Evolutionary conservation across 108 stramenopile genomes (phyloP), one percentile per base, ranked within the genome.

Genomic region (Cyclostephanos tholiformis): DNA sequence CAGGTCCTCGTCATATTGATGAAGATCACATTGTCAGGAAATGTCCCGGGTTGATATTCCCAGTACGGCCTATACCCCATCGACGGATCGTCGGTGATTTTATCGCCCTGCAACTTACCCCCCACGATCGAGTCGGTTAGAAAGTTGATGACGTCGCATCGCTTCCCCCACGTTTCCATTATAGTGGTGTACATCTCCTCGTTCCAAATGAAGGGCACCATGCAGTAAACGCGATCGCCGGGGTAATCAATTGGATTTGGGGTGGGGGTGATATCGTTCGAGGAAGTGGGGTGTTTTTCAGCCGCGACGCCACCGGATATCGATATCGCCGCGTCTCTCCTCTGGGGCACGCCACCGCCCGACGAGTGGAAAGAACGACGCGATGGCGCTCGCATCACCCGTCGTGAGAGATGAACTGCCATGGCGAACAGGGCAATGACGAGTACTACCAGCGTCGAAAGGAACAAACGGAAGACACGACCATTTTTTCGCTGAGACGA

Each of bases 1-100:
- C 81, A 82, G 0, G 70, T 56, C 52, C 81, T 63, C 17, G 81
- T 82, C 81, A 82, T 82, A 60, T 82, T 82, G 38, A 82, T 76
- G 41, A 82, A 82, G 26, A 62, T 41, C 25, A 82, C 75, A 41
- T 82, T 82, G 26, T 65, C 29, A 0, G 81, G 81, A n/a, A 82
- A 82, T n/a, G 81, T 72, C 3, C 63, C 51, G 9, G 56, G 36
- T 23, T 74, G 81, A 72, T 61, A 82, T 59, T 75, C 81, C 69
- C 69, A 75, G 56, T 82, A 82, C 22, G 70, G 81, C 41, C 38
- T 59, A 41, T 67, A 75, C 2, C 57, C 61, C 64, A 20, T 71
- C 57, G 53, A 65, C 63, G 68, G 76, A 19, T 67, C 67, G 35
- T 57, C 55, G 44, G 60, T 61, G 29, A 77, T 77, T 70, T 70